Base-by-base conservation (phyloP, 2,329 filamentous ascomycete genomes). In the Clonostachys byssicola region DNA sequence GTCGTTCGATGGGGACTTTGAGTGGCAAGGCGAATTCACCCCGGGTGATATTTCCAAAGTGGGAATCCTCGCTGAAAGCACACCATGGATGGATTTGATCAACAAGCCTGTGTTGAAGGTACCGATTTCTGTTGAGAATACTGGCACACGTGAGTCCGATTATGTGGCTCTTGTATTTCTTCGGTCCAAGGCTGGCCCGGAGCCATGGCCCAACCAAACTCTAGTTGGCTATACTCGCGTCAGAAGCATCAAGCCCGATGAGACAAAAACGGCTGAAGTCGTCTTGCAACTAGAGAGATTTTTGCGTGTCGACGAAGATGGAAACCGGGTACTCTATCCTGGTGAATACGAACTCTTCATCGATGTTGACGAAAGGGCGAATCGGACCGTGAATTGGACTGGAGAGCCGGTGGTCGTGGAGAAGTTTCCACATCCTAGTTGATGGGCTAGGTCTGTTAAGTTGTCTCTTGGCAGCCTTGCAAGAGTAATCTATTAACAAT, bases 111-210 rank as follows among this genome's bases (percentile, higher is more conserved):
- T 44, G 9, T 40, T 52, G 5, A 30, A 30, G 23, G 23, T 10
- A 4, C 49, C 60, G 0, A 62, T 79, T 3, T 58, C 60, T 0
- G 68, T 81, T n/a, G 60, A 60, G 0, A 82, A 83, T 56, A 72
- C 66, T 0, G 75, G 75, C 5, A 56, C 55, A 1, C 52, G 59
- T 14, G 60, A 64, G 3, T 80, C 75, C 0, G 78, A 81, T 58
- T 83, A 75, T 53, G 73, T 77, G 5, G 65, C 71, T 1, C 65
- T 83, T 9, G 66, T 66, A 3, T 83, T 80, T 56, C 46, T 80
- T 5, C 61, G 67, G 20, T 71, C 72, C 5, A 58, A 68, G 3
- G 62, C 59, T 20, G 75, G 74, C 2, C 77, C 78, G 1, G 49
- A 56, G 20, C 79, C 79, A 2, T 70, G 72, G 44, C 79, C 78